Base-by-base conservation (phyloP, 129 eudicot genomes). In the Rutidosis leptorrhynchoides region DNA sequence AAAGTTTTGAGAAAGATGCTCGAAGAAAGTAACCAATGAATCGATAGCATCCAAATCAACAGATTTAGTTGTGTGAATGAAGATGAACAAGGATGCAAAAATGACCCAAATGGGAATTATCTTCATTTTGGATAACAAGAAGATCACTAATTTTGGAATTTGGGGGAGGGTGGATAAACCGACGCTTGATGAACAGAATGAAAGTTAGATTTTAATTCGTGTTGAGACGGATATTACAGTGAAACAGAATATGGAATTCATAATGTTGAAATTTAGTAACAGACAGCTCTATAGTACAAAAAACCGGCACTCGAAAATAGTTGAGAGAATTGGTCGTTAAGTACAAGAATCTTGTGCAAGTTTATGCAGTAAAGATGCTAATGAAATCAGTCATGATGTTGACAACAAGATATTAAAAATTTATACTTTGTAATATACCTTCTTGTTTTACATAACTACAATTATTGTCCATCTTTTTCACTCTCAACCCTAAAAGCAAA, bases 21-120 rank as follows among this genome's bases (percentile, higher is more conserved):
- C 66, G 19, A 82, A 49, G 51, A 84, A 88, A 21, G 72, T 64
- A 24, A 73, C 67, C 59, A 84, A 71, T 2, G 84, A 70, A 8
- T 58, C 25, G 26, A 53, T 70, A 20, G 79, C 77, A 28, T 64
- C 79, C 21, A 23, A 60, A 17, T 78, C 85, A n/a, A 71, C 76
- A 2, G 85, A 79, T 22, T 29, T 62, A n/a, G 78, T 64, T 27
- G 76, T 15, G 43, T 70, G 69, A 19, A 74, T 0, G 28, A 83
- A 52, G 57, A 85, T 53, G 74, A 74, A 57, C 28, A 83, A 25
- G 3, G 69, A 57, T 61, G 77, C 4, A 21, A 85, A 17, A 32
- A 69, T 58, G 15, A 64, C 74, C 79, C 77, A 78, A 22, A 70
- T 58, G 30, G 67, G 60, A 55, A 78, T 55, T 56, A 33, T 77